A percentile compares a stretch with the other conserved stretches of the same genome.
Conservation (phyloP, 1,284 basidiomycete species). For the Crucibulum cyathiforme region DNA sequence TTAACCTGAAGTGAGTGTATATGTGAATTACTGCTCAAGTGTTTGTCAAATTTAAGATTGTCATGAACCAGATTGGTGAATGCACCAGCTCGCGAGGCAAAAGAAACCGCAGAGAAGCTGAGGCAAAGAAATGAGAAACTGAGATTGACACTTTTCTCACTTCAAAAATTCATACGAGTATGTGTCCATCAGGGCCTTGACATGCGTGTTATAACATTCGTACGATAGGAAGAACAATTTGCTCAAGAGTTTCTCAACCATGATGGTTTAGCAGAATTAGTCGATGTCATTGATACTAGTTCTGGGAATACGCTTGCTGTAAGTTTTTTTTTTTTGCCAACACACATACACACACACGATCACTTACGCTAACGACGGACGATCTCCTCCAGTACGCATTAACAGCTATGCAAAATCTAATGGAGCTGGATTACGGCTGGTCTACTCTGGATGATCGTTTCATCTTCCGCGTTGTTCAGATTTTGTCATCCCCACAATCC, state of each 20-base stretch:
- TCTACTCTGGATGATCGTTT: slow-evolving; percentile 72
- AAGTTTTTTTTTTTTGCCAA: slow-evolving; percentile 20
- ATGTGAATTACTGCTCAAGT: not conserved
- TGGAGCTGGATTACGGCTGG: slow-evolving; percentile 87
- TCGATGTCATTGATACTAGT: slow-evolving; percentile 70
- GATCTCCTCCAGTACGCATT: slow-evolving; percentile 70
- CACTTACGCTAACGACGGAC: not conserved
- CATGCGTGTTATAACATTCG: not conserved
- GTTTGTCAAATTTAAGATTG: not conserved
- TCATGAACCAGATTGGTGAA: slow-evolving; percentile 68
- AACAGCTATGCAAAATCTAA: slow-evolving; percentile 84
- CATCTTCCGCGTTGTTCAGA: slow-evolving; percentile 80
- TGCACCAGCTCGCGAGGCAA: slow-evolving; percentile 82
- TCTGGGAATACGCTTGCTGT: slow-evolving; percentile 90
- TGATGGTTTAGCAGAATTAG: slow-evolving; percentile 78
- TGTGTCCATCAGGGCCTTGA: slow-evolving; percentile 16
- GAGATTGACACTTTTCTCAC: slow-evolving; percentile 75
- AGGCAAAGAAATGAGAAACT: slow-evolving; percentile 66
- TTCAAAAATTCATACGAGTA: slow-evolving; percentile 85
- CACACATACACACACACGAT: not conserved
- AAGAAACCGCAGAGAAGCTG: slow-evolving; percentile 80
- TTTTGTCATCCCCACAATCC: slow-evolving; percentile 77
- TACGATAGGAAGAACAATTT: slow-evolving; percentile 83
- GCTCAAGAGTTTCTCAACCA: slow-evolving; percentile 83
- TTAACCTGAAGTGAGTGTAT: slow-evolving; percentile 75